Evolutionary conservation across 768 basidiomycete species (phyloP).

Genomic region (Sarcodon aspratus): DNA sequence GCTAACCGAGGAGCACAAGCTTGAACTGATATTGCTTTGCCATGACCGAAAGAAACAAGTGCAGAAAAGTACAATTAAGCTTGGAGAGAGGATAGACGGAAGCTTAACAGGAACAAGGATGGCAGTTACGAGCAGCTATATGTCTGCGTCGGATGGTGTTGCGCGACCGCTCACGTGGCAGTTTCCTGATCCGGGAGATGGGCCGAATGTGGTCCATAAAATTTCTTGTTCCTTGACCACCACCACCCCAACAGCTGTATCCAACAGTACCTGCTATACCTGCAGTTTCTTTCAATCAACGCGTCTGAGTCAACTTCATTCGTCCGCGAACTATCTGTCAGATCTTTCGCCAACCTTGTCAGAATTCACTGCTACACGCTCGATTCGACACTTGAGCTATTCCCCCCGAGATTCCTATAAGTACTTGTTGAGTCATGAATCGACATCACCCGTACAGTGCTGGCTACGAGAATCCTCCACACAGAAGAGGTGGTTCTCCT

Average conservation of each 20-base stretch:
- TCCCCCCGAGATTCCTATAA: slow-evolving; percentile 7
- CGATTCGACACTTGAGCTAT: slow-evolving; percentile 12
- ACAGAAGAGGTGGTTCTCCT: slow-evolving; percentile 55
- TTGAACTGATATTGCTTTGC: slow-evolving; percentile 93
- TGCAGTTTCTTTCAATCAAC: too few relatives aligned
- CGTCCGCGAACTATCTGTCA: neutral
- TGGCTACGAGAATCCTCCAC: slow-evolving; percentile 45
- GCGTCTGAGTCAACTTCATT: neutral
- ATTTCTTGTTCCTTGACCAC: too few relatives aligned
- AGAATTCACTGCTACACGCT: neutral
- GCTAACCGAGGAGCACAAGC: slow-evolving; percentile 85
- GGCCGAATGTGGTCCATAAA: too few relatives aligned
- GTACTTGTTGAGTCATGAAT: slow-evolving; percentile 45
- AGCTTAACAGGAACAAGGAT: too few relatives aligned
- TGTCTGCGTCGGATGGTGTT: too few relatives aligned
- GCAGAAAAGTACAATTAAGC: too few relatives aligned
- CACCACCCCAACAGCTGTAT: too few relatives aligned
- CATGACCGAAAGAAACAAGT: slow-evolving; percentile 29
- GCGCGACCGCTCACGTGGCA: too few relatives aligned
- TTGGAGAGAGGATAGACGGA: too few relatives aligned
- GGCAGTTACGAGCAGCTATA: too few relatives aligned
- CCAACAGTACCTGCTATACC: too few relatives aligned
- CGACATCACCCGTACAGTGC: slow-evolving; percentile 83
- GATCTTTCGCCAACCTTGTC: neutral
- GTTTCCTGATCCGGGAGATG: too few relatives aligned